phyloP scores from a whole-genome alignment of 164 flowering plant species.

The Amborella trichopoda region DNA sequence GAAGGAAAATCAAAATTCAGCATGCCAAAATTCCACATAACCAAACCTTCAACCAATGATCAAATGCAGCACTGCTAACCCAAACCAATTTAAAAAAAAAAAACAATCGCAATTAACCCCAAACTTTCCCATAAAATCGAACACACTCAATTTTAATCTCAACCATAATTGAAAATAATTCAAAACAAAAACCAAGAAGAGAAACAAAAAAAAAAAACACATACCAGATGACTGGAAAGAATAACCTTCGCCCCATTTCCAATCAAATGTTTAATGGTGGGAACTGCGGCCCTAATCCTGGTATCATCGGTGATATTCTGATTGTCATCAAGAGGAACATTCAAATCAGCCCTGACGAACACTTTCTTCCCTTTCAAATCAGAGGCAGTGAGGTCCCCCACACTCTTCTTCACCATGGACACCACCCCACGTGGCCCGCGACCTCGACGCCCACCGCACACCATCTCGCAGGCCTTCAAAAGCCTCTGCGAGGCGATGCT shows the following conservation, averaged over 20 bases:
- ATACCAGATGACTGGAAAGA: constrained; percentile 45
- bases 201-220: not conserved
- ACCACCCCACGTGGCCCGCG: constrained; percentile 27
- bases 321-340: constrained; percentile 60
- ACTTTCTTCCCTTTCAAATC: constrained; percentile 69
- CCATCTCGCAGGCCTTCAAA: constrained; percentile 23
- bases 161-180: no score
- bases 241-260: constrained; percentile 45
- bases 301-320: constrained; percentile 66
- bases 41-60: no score
- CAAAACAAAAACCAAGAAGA: no score
- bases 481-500: constrained; percentile 27
- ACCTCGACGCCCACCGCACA: constrained; percentile 6
- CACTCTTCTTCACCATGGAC: constrained; percentile 65
- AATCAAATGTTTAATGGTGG: constrained; percentile 57
- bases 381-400: constrained; percentile 43
- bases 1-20: no score
- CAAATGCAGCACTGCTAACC: no score
- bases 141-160: no score
- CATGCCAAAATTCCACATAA: no score
- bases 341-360: constrained; percentile 64
- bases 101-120: no score
- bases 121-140: no score
- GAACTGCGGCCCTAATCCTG: constrained; percentile 56
- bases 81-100: no score